phyloP scores from a whole-genome alignment of 2,329 filamentous ascomycete species.

The Waltergamsia citrina region DNA sequence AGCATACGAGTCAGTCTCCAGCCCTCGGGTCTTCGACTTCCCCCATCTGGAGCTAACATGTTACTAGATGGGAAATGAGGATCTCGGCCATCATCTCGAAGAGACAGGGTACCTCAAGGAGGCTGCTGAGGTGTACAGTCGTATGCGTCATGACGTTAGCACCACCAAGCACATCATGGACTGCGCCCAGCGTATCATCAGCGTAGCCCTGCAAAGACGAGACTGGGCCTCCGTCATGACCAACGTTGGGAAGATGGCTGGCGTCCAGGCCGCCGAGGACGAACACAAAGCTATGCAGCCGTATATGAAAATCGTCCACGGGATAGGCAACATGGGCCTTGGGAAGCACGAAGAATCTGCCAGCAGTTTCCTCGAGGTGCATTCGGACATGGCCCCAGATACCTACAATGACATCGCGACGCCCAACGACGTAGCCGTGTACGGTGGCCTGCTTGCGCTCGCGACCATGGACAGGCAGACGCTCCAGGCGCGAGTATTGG shows the following conservation, averaged over 20 bases:
- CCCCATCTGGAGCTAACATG: constrained; percentile 5
- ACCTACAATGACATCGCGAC: constrained; percentile 65
- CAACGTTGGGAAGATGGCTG: constrained; percentile 53
- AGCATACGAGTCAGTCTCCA: constrained; percentile 64
- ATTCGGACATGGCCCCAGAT: constrained; percentile 36
- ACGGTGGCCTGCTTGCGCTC: constrained; percentile 82
- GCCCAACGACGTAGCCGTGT: constrained; percentile 83
- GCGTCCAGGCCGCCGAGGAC: constrained; percentile 35
- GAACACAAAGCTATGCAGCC: constrained; percentile 31
- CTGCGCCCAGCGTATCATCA: constrained; percentile 70
- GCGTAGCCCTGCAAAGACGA: constrained; percentile 63
- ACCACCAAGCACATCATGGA: constrained; percentile 76
- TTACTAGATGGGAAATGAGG: constrained; percentile 88
- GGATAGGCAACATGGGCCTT: constrained; percentile 39
- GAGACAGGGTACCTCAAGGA: constrained; percentile 62
- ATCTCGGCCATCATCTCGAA: constrained; percentile 78
- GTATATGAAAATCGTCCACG: constrained; percentile 40
- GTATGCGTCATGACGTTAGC: constrained; percentile 87
- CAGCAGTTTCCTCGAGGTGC: constrained; percentile 55
- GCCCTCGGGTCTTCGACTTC: background rate
- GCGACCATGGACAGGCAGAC: constrained; percentile 78
- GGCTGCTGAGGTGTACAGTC: constrained; percentile 68
- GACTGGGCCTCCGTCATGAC: constrained; percentile 65
- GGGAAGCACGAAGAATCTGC: constrained; percentile 55
- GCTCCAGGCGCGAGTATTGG: constrained; percentile 67